Base-by-base conservation (phyloP, 164 flowering plant species). In the Magnolia sinica region DNA sequence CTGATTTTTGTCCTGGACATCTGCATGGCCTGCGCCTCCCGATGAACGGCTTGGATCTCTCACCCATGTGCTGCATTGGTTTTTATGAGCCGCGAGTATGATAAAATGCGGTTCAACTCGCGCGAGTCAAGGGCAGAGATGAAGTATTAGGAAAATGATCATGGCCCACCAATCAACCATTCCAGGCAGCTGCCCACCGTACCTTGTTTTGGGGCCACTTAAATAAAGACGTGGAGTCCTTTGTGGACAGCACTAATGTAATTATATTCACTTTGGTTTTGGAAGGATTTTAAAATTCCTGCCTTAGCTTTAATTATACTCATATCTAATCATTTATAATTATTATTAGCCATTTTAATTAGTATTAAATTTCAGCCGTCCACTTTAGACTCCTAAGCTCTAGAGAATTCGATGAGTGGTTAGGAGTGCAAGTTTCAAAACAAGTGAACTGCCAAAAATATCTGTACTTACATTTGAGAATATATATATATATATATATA, bases 121-220 rank as follows among this genome's bases (percentile, higher is more conserved):
- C 7, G 0, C n/a, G 64, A 13, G n/a, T 13, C 16, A 0, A 59
- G 5, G 16, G 19, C 64, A 0, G 64, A 59, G 16, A 13, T 59
- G 64, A 37, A 37, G 45, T 37, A 37, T 37, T 37, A 37, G 45
- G 45, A 37, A 37, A 37, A 37, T 37, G 45, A 37, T 37, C 45
- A 37, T 37, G 45, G 45, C 45, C 45, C 45, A 37, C 45, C 45
- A 37, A 37, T 37, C 45, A 5, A 37, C 45, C 45, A 37, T 37
- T 37, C 64, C n/a, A n/a, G 64, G 64, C 64, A 59, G 64, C 64
- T 59, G 64, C 64, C 64, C 64, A n/a, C 64, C 64, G 64, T 59
- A 8, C 64, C 64, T 59, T 10, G 16, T 0, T 59, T 19, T 59
- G 11, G n/a, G n/a, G 64, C 7, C 64, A 13, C 16, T 59, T 13